Evolutionary conservation across 2,329 filamentous ascomycete genomes (phyloP), one percentile per base, ranked within the genome.

Genomic region (Xylaria sp.): DNA sequence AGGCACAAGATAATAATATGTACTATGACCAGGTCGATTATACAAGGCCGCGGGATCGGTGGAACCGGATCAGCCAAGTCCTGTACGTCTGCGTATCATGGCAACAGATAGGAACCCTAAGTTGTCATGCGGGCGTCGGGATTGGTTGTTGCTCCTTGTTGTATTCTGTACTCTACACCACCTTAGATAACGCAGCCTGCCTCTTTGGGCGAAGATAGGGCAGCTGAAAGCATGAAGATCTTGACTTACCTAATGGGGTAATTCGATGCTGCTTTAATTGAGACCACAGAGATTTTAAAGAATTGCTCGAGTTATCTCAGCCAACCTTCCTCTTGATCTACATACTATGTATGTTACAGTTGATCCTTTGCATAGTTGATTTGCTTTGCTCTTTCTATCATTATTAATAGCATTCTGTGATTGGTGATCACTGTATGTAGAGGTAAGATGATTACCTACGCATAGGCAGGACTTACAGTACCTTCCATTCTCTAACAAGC

Each of bases 171-270:
- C 34, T 8, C 34, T 34, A 21, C 42, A 21, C 57, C 4, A 7
- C 50, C 47, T n/a, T 54, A 62, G 66, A 69, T 69, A 67, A 71
- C 42, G 60, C 57, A 69, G 67, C 67, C 64, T 71, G 64, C 69
- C 67, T 65, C 54, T 67, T 71, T 60, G 27, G 61, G 67, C 21
- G 27, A 56, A 45, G 54, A 65, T 62, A 61, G n/a, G 34, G 61
- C 17, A 2, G 19, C n/a, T 8, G 8, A 42, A 42, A 55, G 45
- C n/a, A 45, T 19, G 34, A 48, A 47, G 34, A 27, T 27, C 12
- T 9, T 1, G 39, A 30, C 60, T 67, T 67, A 63, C 60, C n/a
- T 30, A 21, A 67, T 56, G 6, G 21, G 55, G 65, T 36, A 67
- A 19, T 17, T 51, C 3, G 5, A 19, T 30, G 21, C 24, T 30